phyloP scores from a whole-genome alignment of 768 basidiomycete genomes.

The Ramaria sp. region DNA sequence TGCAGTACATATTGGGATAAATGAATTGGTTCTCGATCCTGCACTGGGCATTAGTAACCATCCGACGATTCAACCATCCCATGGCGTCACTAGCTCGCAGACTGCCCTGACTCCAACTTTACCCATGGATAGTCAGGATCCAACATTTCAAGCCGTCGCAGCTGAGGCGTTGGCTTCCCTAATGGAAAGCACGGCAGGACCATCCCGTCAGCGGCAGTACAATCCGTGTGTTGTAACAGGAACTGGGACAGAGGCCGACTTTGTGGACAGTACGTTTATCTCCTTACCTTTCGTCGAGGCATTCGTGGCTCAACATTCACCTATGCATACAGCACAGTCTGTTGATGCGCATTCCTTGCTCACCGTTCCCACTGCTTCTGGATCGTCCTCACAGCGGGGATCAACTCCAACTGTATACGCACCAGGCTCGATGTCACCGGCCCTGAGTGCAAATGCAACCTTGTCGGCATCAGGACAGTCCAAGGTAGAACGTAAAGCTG shows the following conservation, averaged over 20 bases:
- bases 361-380: conserved; percentile 1
- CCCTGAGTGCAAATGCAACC: not conserved
- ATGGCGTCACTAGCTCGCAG: not conserved
- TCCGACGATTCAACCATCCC: not conserved
- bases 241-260: not conserved
- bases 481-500: conserved; percentile 25
- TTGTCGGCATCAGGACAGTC: not conserved
- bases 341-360: not conserved
- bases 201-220: not conserved
- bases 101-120: not conserved
- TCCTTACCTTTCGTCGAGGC: not conserved
- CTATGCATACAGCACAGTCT: not conserved
- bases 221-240: not conserved
- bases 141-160: not conserved
- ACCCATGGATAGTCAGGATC: not conserved
- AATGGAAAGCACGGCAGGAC: not conserved
- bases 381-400: conserved; percentile 47
- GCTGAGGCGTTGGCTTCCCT: not conserved
- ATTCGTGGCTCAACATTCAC: not conserved
- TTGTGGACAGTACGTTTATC: not conserved
- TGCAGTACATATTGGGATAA: not conserved
- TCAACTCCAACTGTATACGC: conserved; percentile 11
- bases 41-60: not conserved
- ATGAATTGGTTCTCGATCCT: not conserved
- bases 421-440: not conserved